phyloP scores from a whole-genome alignment of 179 eudicot species.

The Spergularia azorica region DNA sequence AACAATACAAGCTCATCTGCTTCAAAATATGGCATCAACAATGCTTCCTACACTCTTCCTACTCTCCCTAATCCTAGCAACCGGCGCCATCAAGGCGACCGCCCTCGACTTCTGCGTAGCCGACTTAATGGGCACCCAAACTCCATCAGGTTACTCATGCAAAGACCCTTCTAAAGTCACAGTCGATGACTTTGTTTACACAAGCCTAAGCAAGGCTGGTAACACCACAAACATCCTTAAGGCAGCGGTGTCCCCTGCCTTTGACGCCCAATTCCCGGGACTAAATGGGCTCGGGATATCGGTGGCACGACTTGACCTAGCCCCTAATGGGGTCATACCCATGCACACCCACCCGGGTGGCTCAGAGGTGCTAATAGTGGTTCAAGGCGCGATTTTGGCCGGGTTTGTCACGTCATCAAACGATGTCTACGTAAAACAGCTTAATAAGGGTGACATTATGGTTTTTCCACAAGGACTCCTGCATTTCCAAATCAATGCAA shows the following conservation, averaged over 20 bases:
- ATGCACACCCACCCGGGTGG: conserved; percentile 32
- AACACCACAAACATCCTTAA: conserved; percentile 31
- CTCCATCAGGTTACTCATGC: conserved; percentile 28
- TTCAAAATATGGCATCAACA: neutral
- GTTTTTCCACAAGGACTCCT: conserved; percentile 33
- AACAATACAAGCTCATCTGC: neutral
- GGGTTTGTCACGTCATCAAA: conserved; percentile 28
- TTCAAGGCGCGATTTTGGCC: conserved; percentile 24
- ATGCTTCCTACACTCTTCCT: conserved; percentile 31
- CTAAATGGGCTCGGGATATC: conserved; percentile 32
- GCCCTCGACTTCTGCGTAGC: conserved; percentile 31
- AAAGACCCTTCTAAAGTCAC: conserved; percentile 26
- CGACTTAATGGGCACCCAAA: conserved; percentile 17
- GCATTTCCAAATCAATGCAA: conserved; percentile 37
- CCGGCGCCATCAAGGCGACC: neutral
- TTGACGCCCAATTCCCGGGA: conserved; percentile 31
- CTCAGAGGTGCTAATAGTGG: conserved; percentile 26
- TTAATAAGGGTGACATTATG: conserved; percentile 32
- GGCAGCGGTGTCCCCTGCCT: conserved; percentile 27
- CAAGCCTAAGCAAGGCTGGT: conserved; percentile 21
- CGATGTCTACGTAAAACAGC: conserved; percentile 22
- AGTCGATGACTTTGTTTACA: conserved; percentile 29
- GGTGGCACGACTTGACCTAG: conserved; percentile 20
- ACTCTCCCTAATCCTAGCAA: conserved; percentile 18
- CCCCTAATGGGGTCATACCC: conserved; percentile 23